These are phyloP conservation scores for Hansenula sp. DNA, from an alignment of 1,139 yeast genomes.

Conservation along the genomic window DNA sequence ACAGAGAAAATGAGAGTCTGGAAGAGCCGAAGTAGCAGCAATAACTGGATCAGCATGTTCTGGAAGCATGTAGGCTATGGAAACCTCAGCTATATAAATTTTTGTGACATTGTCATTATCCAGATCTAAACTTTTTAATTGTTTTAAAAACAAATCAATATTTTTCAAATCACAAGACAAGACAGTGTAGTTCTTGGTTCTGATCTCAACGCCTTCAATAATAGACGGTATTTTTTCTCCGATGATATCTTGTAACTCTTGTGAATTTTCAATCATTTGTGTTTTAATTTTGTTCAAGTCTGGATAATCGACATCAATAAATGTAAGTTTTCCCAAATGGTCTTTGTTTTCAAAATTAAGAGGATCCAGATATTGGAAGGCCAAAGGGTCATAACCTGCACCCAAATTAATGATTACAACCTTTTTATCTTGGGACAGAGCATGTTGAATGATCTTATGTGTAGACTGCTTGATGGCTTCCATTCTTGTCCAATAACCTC, in stretches of 20 bases:
- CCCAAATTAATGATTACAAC: conserved; percentile 62
- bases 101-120: conserved; percentile 33
- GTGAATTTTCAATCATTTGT: conserved; percentile 42
- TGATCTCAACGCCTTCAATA: conserved; percentile 30
- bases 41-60: conserved; percentile 65
- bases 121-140: conserved; percentile 26
- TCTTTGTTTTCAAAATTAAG: conserved; percentile 19
- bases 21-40: conserved; percentile 37
- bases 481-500: conserved; percentile 85
- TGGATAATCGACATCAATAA: conserved; percentile 74
- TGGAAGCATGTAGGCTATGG: conserved; percentile 75
- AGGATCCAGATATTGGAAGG: conserved; percentile 56
- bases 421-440: conserved; percentile 17
- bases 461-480: conserved; percentile 59
- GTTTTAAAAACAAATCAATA: conserved; percentile 33
- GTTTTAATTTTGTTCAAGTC: conserved; percentile 58
- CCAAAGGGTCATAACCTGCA: conserved; percentile 78
- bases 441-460: conserved; percentile 35
- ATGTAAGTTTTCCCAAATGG: conserved; percentile 33
- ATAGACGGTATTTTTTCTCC: conserved; percentile 26
- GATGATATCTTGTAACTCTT: conserved; percentile 43
- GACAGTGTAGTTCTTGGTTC: conserved; percentile 47
- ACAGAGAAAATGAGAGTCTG: conserved; percentile 57
- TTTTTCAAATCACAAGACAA: conserved; percentile 73
- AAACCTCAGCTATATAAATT: conserved; percentile 77